phyloP scores from a whole-genome alignment of 2,329 filamentous ascomycete species.

The Calonectria henricotiae region DNA sequence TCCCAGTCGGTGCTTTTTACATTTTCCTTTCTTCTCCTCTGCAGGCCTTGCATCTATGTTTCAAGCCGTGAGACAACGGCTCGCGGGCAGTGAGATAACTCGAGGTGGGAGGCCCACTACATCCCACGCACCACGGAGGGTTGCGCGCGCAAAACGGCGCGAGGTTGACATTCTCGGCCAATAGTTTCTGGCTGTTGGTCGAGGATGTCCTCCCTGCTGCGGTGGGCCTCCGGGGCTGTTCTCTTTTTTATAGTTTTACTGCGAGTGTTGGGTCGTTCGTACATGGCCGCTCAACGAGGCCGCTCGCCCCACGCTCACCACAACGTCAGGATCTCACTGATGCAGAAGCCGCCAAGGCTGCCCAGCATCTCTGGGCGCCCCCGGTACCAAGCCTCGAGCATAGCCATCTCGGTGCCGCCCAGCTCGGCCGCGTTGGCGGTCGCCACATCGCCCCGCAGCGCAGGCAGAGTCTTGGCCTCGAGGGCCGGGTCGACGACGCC shows the following conservation, averaged over 20 bases:
- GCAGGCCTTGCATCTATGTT: background rate
- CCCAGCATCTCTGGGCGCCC: slow-evolving; percentile 35
- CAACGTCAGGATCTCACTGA: slow-evolving; percentile 45
- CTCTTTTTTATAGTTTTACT: background rate
- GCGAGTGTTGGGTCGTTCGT: slow-evolving; percentile 4
- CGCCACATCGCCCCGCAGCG: slow-evolving; percentile 2
- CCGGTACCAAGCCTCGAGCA: slow-evolving; percentile 50
- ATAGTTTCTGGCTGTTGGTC: background rate
- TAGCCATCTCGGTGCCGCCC: slow-evolving; percentile 42
- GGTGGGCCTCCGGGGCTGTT: slow-evolving; percentile 6
- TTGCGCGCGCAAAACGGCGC: background rate
- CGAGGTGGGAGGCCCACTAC: slow-evolving; percentile 28
- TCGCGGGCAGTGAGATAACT: slow-evolving; percentile 4
- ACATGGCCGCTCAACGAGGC: background rate
- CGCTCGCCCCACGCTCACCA: slow-evolving; percentile 42
- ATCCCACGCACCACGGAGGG: background rate
- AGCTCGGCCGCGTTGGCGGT: slow-evolving; percentile 8
- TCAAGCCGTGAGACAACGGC: background rate
- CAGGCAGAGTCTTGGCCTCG: slow-evolving; percentile 36
- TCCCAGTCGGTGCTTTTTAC: background rate
- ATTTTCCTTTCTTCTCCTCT: background rate
- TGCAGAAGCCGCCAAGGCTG: slow-evolving; percentile 33
- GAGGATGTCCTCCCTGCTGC: background rate
- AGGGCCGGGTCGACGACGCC: slow-evolving; percentile 45
- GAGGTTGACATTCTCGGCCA: background rate